Base-by-base conservation (phyloP, 176 grass and related monocot species). In the Triticum monococcum region DNA sequence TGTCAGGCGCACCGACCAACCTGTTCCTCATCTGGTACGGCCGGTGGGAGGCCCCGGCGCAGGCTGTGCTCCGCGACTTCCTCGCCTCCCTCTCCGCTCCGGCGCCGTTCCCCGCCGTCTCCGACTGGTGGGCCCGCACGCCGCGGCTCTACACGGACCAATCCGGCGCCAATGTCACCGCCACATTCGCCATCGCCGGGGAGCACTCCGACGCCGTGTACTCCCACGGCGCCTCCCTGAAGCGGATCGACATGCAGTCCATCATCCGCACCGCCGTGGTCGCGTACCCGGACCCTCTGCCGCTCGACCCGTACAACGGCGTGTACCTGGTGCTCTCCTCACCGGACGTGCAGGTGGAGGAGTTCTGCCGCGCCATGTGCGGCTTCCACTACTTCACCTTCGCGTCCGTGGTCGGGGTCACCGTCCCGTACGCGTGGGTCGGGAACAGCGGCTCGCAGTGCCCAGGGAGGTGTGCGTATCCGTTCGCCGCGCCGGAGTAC, bases 1-100 rank as follows among this genome's bases (percentile, higher is more conserved):
- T 96, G 60, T 89, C 89, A 18, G 76, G 4, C 38, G 84, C 90
- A 31, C 87, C 89, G 26, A 91, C 88, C 31, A 93, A 86, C 79
- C 87, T 99, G 22, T 96, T 96, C 94, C 79, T 84, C 84, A 90
- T 99, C 76, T 99, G 97, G 97, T 99, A 96, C 65, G 97, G 97
- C 45, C 83, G 81, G 25, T 99, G 97, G 97, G 78, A 90, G 16
- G 46, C 87, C 5, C 28, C 86, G 9, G 69, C 86, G 61, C 84
- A 96, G 75, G 85, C 88, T 56, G 88, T 92, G 68, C 91, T 96
- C 79, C 85, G 90, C 1, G 94, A 99, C 89, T 99, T 99, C 82
- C 85, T 99, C 40, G 38, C 70, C 68, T 99, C 97, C 28, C 85
- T 99, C 75, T 96, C 92, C 4, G 9, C 66, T 0, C 81, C 88